phyloP scores from a whole-genome alignment of 1,284 basidiomycete genomes.

The Ustilago esculenta region DNA sequence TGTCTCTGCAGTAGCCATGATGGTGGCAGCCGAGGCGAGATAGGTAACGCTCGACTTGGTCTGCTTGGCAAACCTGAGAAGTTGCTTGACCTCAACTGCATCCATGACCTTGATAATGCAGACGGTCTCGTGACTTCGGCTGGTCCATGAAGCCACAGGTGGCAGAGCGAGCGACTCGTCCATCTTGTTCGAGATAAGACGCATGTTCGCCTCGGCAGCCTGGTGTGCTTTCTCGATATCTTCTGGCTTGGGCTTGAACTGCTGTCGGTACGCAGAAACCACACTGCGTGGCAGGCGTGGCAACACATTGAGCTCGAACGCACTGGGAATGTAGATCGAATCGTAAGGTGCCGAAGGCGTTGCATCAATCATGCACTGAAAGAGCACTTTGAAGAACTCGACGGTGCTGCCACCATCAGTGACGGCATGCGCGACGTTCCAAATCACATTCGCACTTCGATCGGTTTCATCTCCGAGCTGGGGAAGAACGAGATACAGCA shows the following conservation, averaged over 20 bases:
- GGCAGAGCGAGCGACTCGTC: constrained; percentile 18
- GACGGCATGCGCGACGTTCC: constrained; percentile 44
- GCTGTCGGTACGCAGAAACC: constrained; percentile 17
- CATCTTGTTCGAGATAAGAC: constrained; percentile 25
- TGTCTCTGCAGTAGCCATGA: constrained; percentile 27
- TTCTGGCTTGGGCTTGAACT: constrained; percentile 14
- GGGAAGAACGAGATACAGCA: constrained; percentile 34
- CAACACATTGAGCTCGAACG: constrained; percentile 16
- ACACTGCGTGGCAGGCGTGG: constrained; percentile 23
- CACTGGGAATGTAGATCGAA: constrained; percentile 16
- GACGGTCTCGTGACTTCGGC: constrained; percentile 25
- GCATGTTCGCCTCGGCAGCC: constrained; percentile 11
- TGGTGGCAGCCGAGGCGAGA: constrained; percentile 27
- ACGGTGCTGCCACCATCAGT: constrained; percentile 38
- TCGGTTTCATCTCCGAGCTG: constrained; percentile 4
- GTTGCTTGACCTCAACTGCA: constrained; percentile 2
- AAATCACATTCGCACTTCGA: constrained; percentile 17
- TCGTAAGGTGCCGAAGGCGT: constrained; percentile 6
- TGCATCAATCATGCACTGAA: constrained; percentile 28
- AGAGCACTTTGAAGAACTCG: constrained; percentile 24
- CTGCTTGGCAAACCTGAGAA: constrained; percentile 16
- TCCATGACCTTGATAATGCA: constrained; percentile 12
- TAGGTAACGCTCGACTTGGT: constrained; percentile 25
- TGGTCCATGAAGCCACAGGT: background rate
- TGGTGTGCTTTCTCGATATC: constrained; percentile 1